Evolutionary conservation across 805 yeast genomes (phyloP).

Genomic region (Jamesozyma gamospora): DNA sequence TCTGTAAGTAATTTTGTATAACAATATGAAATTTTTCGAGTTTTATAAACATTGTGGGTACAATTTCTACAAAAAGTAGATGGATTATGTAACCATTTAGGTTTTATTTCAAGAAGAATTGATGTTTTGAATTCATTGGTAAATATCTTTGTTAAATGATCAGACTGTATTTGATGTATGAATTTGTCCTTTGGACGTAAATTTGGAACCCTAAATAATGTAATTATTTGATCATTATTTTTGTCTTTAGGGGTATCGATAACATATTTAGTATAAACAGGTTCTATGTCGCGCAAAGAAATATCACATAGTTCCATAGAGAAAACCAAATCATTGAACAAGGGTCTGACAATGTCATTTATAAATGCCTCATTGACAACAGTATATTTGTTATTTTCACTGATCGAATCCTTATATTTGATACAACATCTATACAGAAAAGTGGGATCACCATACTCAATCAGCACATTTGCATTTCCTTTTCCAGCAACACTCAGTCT

Average conservation of each 20-base stretch:
- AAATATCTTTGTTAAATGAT: slow-evolving; percentile 21
- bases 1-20: slow-evolving; percentile 11
- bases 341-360: slow-evolving; percentile 3
- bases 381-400: slow-evolving; percentile 18
- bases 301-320: slow-evolving; percentile 10
- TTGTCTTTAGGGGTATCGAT: not conserved
- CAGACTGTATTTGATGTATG: slow-evolving; percentile 5
- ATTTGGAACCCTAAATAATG: slow-evolving; percentile 14
- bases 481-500: slow-evolving; percentile 7
- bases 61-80: slow-evolving; percentile 25
- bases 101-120: slow-evolving; percentile 24
- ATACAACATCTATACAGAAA: slow-evolving; percentile 20
- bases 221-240: slow-evolving; percentile 8
- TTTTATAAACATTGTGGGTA: slow-evolving; percentile 18
- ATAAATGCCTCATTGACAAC: slow-evolving; percentile 13
- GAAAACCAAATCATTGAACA: slow-evolving; percentile 9
- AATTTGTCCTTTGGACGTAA: slow-evolving; percentile 6
- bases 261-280: slow-evolving; percentile 1
- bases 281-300: not conserved
- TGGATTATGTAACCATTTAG: slow-evolving; percentile 24
- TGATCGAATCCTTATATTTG: slow-evolving; percentile 10
- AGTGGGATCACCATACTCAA: slow-evolving; percentile 8
- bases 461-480: slow-evolving; percentile 24
- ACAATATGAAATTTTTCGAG: slow-evolving; percentile 18
- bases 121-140: not conserved